Evolutionary conservation across 495 filamentous ascomycete species (phyloP), one percentile per base, ranked within the genome.

Genomic region (Penicillium ucsense): DNA sequence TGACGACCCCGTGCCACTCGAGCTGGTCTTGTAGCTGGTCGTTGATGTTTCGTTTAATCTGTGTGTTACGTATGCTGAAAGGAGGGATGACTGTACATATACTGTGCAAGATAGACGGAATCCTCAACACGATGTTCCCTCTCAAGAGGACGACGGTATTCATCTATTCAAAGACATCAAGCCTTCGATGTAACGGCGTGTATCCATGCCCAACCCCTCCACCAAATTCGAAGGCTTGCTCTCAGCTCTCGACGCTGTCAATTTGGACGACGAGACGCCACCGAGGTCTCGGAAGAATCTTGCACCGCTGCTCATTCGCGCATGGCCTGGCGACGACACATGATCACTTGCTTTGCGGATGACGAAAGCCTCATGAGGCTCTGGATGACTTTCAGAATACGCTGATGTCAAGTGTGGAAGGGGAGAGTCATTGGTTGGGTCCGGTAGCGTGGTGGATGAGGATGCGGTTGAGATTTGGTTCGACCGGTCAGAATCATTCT

Each of bases 131-230:
- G 8, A 10, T n/a, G 12, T 8, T n/a, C 33, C 28, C 9, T 31
- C 31, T 8, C 6, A 42, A 8, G 9, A 6, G 20, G 20, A 20
- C 20, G 1, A 20, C 7, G 7, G 8, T 29, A 11, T 28, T 74
- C 59, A 89, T 57, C 82, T 68, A 64, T 85, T 84, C 63, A 94
- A 62, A 58, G 78, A 88, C 52, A 95, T 66, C 47, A 95, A 62
- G 8, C 79, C 82, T 57, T 94, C 89, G 49, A 95, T 85, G 68
- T 95, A 95, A 56, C 78, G 78, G 62, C 83, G 75, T 36, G 89
- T 86, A 77, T 95, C 89, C 48, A 95, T 73, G 0, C 89, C 89
- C 53, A 95, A 83, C 4, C 89, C 89, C 63, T 91, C 87, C n/a
- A 82, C 84, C 47, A 94, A 59, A 47, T 79, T 77, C 29, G 73